Conservation (phyloP, 306 rosid species). For the Lathyrus tuberosus region DNA sequence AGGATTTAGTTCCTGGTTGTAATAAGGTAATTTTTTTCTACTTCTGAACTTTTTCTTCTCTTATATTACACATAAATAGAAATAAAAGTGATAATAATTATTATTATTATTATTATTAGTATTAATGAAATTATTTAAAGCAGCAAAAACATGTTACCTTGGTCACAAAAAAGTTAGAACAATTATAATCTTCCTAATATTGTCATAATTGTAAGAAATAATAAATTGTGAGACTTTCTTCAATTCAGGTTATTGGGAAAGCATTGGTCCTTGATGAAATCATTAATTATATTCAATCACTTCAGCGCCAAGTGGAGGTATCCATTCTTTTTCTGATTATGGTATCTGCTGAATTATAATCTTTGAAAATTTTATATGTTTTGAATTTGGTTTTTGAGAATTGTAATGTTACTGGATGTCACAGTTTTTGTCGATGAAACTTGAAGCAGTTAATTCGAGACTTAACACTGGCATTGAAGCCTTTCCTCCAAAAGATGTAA, state of each 20-base stretch:
- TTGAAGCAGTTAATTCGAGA: slow-evolving; percentile 86
- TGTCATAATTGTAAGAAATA: background rate
- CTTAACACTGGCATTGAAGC: slow-evolving; percentile 65
- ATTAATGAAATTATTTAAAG: no score
- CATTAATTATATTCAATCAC: slow-evolving; percentile 86
- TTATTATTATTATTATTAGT: background rate
- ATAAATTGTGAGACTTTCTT: slow-evolving; percentile 6
- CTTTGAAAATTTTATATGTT: background rate
- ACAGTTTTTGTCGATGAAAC: slow-evolving; percentile 96
- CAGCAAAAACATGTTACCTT: no score
- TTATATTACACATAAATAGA: background rate
- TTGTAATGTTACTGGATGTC: slow-evolving; percentile 41
- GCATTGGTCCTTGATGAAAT: slow-evolving; percentile 97
- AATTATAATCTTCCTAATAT: background rate
- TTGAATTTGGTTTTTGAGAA: slow-evolving; percentile 2
- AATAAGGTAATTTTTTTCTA: slow-evolving; percentile 61
- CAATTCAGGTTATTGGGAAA: slow-evolving; percentile 82
- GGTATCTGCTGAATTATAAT: background rate
- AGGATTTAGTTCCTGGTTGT: slow-evolving; percentile 96
- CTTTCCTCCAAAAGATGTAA: slow-evolving; percentile 82
- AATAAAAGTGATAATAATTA: background rate
- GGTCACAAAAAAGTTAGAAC: no score
- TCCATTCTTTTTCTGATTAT: slow-evolving; percentile 18
- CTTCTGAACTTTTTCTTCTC: background rate
- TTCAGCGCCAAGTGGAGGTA: slow-evolving; percentile 95